Evolutionary conservation across 768 basidiomycete genomes (phyloP).

Genomic region (Russula emetica): DNA sequence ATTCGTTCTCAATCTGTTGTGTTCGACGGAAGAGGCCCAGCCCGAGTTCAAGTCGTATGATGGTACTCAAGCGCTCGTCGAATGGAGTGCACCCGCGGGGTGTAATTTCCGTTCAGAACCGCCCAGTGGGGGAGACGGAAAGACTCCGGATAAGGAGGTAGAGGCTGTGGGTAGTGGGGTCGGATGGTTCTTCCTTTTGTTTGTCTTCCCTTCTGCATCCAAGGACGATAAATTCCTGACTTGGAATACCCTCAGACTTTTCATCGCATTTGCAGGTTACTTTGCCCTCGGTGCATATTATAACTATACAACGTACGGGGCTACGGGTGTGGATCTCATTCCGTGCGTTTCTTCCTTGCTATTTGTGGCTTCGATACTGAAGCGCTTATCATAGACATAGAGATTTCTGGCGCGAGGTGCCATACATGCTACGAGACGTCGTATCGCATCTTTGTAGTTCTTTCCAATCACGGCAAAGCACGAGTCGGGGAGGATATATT

Average conservation of each 20-base stretch:
- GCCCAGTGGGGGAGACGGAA: conserved; percentile 30
- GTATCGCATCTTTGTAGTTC: conserved; percentile 70
- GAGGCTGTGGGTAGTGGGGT: conserved; percentile 60
- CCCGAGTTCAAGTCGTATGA: conserved; percentile 61
- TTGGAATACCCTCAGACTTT: conserved; percentile 39
- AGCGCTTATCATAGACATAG: conserved; percentile 54
- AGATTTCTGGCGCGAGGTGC: conserved; percentile 87
- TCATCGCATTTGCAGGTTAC: conserved; percentile 66
- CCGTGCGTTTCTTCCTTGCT: conserved; percentile 53
- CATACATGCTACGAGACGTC: conserved; percentile 78
- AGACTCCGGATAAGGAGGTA: conserved; percentile 30
- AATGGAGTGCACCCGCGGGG: conserved; percentile 60
- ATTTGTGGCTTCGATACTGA: conserved; percentile 11
- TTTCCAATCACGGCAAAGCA: conserved; percentile 59
- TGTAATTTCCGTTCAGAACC: conserved; percentile 43
- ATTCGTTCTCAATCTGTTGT: conserved; percentile 58
- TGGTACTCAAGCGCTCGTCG: conserved; percentile 47
- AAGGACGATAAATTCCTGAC: conserved; percentile 1
- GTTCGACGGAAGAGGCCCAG: conserved; percentile 39
- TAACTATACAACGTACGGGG: conserved; percentile 85
- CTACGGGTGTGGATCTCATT: conserved; percentile 75
- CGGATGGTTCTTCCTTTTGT: conserved; percentile 89
- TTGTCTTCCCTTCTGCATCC: conserved; percentile 32
- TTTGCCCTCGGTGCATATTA: conserved; percentile 79
- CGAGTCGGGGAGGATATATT: conserved; percentile 70